Base-by-base conservation (phyloP, 2,329 filamentous ascomycete species). In the Colletotrichum simmondsii region DNA sequence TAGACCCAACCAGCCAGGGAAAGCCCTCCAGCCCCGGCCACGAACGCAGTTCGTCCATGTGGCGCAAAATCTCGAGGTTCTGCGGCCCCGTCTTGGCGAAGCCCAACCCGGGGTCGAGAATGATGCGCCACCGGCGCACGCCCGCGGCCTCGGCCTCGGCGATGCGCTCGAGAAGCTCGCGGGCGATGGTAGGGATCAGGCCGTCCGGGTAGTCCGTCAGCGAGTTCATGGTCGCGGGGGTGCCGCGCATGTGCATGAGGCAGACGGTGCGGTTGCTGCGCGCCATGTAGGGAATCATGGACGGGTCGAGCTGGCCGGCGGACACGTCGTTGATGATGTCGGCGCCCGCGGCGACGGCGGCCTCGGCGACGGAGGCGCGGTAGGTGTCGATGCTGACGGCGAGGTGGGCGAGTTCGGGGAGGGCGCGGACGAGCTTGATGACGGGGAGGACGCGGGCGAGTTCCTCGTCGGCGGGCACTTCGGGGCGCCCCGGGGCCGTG, bases 291-390 rank as follows among this genome's bases (percentile, higher is more conserved):
- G 91, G 78, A 0, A 99, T 89, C 95, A 99, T 98, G 0, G 89
- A 87, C 0, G 90, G 84, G 80, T 98, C 97, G 63, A 98, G 86
- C 4, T 87, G 80, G 4, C 97, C 97, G 1, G 93, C 95, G 0
- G 95, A 97, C 46, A 99, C 92, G 81, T 99, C 97, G 83, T 99
- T 99, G 84, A 99, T 91, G 75, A 99, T 93, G 80, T 98, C 92
- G 7, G 95, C 96, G 63, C 97, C 97, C 5, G 92, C 94, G 30
- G 86, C 84, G 69, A 97, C 87, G 22, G 95, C 94, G 24, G 90
- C 90, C 77, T 92, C 89, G 2, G 96, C 97, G 2, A 99, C 96
- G 1, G 87, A 85, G 0, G 96, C 93, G 37, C 95, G 94, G 84
- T 97, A 99, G 3, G 97, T 99, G 84, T 99, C 97, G 72, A 99